Evolutionary conservation across 805 yeast species (phyloP).

Genomic region (Pichia occidentalis): DNA sequence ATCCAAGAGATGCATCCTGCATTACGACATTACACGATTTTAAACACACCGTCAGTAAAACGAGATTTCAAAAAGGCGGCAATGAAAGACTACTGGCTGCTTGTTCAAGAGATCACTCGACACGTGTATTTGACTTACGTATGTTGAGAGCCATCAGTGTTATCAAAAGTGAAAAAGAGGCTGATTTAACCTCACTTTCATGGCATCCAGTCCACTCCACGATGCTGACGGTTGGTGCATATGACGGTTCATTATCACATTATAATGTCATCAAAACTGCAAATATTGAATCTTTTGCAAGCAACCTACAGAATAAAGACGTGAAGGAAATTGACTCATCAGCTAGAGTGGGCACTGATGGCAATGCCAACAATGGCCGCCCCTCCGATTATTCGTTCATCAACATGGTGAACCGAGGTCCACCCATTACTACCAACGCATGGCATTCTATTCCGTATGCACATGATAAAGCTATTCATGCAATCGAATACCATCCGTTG

Average conservation of each 20-base stretch:
- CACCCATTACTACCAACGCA: slow-evolving; percentile 9
- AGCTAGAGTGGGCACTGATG: slow-evolving; percentile 1
- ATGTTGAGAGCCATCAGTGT: slow-evolving; percentile 71
- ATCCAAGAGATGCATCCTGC: slow-evolving; percentile 74
- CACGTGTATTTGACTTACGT: slow-evolving; percentile 81
- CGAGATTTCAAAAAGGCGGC: slow-evolving; percentile 67
- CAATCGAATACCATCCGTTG: slow-evolving; percentile 86
- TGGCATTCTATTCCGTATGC: slow-evolving; percentile 75
- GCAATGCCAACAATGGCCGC: slow-evolving; percentile 8
- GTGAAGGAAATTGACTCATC: neutral
- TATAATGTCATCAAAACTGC: slow-evolving; percentile 54
- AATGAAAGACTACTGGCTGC: slow-evolving; percentile 76
- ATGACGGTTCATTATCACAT: slow-evolving; percentile 81
- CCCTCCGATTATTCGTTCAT: slow-evolving; percentile 22
- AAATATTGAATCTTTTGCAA: slow-evolving; percentile 20
- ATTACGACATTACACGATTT: slow-evolving; percentile 82
- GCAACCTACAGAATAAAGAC: neutral
- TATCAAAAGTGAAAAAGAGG: slow-evolving; percentile 64
- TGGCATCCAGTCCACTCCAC: slow-evolving; percentile 92
- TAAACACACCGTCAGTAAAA: slow-evolving; percentile 87
- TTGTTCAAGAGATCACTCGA: slow-evolving; percentile 81
- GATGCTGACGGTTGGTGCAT: slow-evolving; percentile 76
- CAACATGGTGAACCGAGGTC: slow-evolving; percentile 2
- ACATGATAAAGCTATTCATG: slow-evolving; percentile 88
- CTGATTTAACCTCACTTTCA: slow-evolving; percentile 76